Evolutionary conservation across 805 yeast species (phyloP).

Genomic region (Candida coleopterorum): DNA sequence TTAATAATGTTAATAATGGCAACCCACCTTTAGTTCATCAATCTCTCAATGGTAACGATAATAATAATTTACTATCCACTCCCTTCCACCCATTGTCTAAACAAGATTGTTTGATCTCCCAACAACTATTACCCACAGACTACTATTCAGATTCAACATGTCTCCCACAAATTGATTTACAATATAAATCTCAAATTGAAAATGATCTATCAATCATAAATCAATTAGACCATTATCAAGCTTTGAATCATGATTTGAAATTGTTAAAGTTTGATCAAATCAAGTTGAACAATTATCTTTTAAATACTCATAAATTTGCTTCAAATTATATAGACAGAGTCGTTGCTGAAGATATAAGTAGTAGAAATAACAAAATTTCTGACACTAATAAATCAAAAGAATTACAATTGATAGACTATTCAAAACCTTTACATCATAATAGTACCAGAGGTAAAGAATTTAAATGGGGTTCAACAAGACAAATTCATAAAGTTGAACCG

Average conservation of each 20-base stretch:
- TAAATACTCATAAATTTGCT: conserved; percentile 20
- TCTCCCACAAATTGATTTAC: conserved; percentile 3
- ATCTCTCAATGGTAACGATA: neutral
- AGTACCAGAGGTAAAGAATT: conserved; percentile 21
- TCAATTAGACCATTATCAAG: conserved; percentile 8
- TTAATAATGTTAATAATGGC: neutral
- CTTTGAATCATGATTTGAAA: conserved; percentile 10
- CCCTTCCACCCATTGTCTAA: neutral
- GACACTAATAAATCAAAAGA: conserved; percentile 17
- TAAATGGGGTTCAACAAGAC: conserved; percentile 26
- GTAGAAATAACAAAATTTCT: conserved; percentile 18
- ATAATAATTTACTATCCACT: neutral
- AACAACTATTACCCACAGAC: conserved; percentile 2
- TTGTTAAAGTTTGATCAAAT: conserved; percentile 17
- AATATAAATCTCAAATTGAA: conserved; percentile 6
- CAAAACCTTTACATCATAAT: conserved; percentile 20
- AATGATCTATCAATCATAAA: conserved; percentile 7
- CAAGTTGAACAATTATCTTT: conserved; percentile 12
- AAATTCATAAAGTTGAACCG: conserved; percentile 12
- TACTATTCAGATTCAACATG: neutral
- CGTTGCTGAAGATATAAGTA: conserved; percentile 30
- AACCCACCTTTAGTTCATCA: neutral
- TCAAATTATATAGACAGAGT: conserved; percentile 32
- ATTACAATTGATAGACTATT: conserved; percentile 13
- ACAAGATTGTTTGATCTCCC: conserved; percentile 1